These are phyloP conservation scores for Excoecaria cochinchinensis DNA, from an alignment of 345 rosid species.

Conservation along the genomic window DNA sequence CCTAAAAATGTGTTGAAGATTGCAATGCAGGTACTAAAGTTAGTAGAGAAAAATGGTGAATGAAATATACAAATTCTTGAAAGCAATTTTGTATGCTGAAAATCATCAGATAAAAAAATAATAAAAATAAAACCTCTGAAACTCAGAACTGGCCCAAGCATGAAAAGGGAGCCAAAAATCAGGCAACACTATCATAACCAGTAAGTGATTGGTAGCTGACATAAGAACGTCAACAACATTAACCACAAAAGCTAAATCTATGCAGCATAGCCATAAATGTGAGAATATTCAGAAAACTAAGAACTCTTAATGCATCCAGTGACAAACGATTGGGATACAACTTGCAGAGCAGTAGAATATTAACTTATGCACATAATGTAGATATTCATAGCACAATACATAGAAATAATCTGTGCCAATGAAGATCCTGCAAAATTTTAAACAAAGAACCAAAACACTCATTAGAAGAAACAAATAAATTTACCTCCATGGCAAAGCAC, in stretches of 20 bases:
- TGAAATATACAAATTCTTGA: background rate
- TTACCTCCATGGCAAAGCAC: conserved; percentile 94
- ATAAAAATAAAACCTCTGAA: background rate
- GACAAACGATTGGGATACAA: no score
- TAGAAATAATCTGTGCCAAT: background rate
- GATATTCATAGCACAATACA: background rate
- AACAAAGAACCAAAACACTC: background rate
- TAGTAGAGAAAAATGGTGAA: background rate
- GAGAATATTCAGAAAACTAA: background rate
- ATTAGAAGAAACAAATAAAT: background rate
- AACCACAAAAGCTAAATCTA: background rate
- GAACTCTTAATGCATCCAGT: background rate
- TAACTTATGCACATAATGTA: background rate
- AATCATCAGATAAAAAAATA: background rate
- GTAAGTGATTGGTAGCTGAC: background rate
- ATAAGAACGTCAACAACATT: background rate
- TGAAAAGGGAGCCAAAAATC: background rate
- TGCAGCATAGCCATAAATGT: background rate
- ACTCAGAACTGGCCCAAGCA: background rate
- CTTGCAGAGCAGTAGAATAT: background rate
- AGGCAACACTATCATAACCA: background rate
- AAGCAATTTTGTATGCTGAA: background rate
- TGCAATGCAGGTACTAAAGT: background rate
- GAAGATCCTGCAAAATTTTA: background rate
- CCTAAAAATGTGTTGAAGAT: conserved; percentile 40